Base-by-base conservation (phyloP, 129 eudicot genomes). In the Sambucus nigra region DNA sequence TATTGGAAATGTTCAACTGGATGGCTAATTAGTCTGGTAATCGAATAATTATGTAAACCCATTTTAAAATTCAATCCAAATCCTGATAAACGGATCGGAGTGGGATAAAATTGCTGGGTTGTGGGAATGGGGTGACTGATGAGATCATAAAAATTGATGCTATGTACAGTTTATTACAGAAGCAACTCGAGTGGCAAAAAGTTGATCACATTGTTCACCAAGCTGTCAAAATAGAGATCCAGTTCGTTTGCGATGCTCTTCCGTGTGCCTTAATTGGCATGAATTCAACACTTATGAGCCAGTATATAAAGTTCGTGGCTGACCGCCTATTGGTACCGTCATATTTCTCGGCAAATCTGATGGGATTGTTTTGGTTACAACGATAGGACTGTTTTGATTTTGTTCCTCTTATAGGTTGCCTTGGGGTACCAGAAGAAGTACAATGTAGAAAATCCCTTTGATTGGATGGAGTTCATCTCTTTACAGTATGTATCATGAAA, bases 381-480 rank as follows among this genome's bases (percentile, higher is more conserved):
- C 25, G 21, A 14, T 33, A 50, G 13, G 41, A 10, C 2, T 18
- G 59, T 41, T 31, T 18, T 55, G 27, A 14, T 0, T 22, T 33
- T 3, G n/a, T 46, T 18, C 8, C 51, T 25, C 35, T 52, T 65
- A 23, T 79, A 81, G 95, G 87, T 77, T 71, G 72, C 95, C 16
- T 73, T 87, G 57, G 94, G 94, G 16, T 73, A 38, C 60, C 51
- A 73, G 59, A 76, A 65, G 82, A 62, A 46, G 49, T 82, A 87
- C 60, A 79, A 79, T 18, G 88, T 72, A 0, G 85, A 79, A 31
- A 87, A 87, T 56, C 96, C 96, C 11, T 87, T 87, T 16, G 94
- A 86, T 50, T 86, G 96, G 96, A 87, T 87, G 96, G 96, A 87
- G 65, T 76, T 83, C 60, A 87, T 87, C 46, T 76, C 88, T 25